A percentile compares a stretch with the other conserved stretches of the same genome.
Evolutionary conservation across 768 basidiomycete genomes (phyloP).

Genomic region (Gautieria morchelliformis): DNA sequence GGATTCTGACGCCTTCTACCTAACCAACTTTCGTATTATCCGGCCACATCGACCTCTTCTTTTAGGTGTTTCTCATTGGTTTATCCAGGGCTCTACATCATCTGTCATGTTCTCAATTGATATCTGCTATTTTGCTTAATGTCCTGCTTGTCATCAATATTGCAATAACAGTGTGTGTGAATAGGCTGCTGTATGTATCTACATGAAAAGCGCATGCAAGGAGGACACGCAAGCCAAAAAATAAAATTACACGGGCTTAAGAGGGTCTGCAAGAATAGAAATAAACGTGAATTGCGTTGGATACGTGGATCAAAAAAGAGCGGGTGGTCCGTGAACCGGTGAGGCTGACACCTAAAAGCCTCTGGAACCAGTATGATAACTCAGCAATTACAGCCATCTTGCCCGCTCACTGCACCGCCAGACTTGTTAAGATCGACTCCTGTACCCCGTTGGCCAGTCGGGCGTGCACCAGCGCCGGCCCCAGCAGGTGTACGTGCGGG

Average conservation of each 20-base stretch:
- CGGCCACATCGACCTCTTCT: too few relatives aligned
- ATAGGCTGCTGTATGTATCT: too few relatives aligned
- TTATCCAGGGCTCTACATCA: neutral
- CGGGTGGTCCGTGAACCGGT: constrained; percentile 4
- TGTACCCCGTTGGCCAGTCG: constrained; percentile 33
- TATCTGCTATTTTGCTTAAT: too few relatives aligned
- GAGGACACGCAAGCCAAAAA: neutral
- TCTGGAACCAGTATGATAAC: neutral
- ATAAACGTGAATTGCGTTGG: neutral
- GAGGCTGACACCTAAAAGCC: neutral
- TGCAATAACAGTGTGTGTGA: too few relatives aligned
- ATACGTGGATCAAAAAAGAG: constrained; percentile 7
- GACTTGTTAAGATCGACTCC: constrained; percentile 82
- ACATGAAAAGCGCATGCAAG: too few relatives aligned
- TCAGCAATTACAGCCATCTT: constrained; percentile 69
- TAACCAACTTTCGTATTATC: neutral
- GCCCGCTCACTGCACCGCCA: constrained; percentile 34
- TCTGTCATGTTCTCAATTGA: too few relatives aligned
- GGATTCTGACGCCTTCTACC: constrained; percentile 38
- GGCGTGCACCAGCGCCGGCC: constrained; percentile 39
- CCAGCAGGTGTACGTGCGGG: constrained; percentile 46
- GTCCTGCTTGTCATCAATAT: too few relatives aligned
- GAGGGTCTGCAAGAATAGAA: neutral
- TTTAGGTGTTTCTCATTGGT: neutral
- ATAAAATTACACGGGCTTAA: neutral